Evolutionary conservation across 202 grass and related monocot species (phyloP), one percentile per base, ranked within the genome.

Genomic region (Alloteropsis angusta): DNA sequence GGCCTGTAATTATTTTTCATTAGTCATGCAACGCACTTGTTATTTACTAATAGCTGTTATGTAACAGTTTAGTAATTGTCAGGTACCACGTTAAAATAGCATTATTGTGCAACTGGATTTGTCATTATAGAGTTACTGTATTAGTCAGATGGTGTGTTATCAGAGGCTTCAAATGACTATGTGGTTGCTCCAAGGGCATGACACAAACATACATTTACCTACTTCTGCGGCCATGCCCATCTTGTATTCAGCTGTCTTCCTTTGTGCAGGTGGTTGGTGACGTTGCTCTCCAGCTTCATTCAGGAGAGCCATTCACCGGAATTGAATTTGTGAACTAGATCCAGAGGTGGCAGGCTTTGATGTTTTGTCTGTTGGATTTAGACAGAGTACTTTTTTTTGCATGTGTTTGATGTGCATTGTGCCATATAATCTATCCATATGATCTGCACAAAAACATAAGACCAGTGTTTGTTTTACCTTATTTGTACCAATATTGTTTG

Each of bases 241-340:
- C 22, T 23, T 19, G 37, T 59, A 57, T 26, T 64, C 41, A 36
- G 52, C 5, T 55, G 15, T 5, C 38, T 38, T 17, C 39, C 54
- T 69, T 81, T 81, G 21, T 77, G 45, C 81, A 93, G 88, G 91
- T 92, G 61, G 82, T 93, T 73, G 94, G 91, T 45, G 91, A 93
- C 52, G 64, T 65, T 59, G 88, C 91, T 39, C 78, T 97, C 17
- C 80, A 97, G 74, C 84, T 93, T 84, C 94, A 97, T 80, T 75
- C 89, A n/a, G 91, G 91, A 35, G 69, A 83, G 42, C 86, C 88
- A 71, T 76, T 93, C 18, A 78, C 78, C 0, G 88, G 74, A 82
- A 79, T 97, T 77, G 91, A 97, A 73, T 81, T 93, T 74, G 86
- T 97, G 19, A 97, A 97, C 64, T 97, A 91, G 85, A 52, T 62